Base-by-base conservation (phyloP, 140 eudicot species). In the Bidens hawaiensis region DNA sequence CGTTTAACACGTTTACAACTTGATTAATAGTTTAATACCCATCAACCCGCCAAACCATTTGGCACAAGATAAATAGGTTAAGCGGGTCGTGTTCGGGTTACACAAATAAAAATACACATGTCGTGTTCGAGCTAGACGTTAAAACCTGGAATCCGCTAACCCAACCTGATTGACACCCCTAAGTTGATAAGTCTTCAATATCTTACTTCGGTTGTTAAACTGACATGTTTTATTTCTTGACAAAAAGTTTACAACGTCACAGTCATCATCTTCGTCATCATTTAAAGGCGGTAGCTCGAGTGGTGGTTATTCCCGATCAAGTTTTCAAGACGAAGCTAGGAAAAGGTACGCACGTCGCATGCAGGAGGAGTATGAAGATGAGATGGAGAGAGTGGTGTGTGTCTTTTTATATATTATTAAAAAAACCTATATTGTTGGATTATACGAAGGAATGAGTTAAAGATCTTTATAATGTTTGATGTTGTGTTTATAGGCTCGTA, bases 301-400 rank as follows among this genome's bases (percentile, higher is more conserved):
- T 72, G 75, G 96, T n/a, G 69, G 85, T 63, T 75, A 89, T 62
- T 93, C 75, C 26, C 70, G 94, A 36, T 58, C 94, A 34, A 67
- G 75, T 78, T 88, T 82, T 70, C 85, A 79, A 62, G 96, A 88
- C 80, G 99, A 88, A 55, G 88, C 99, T 42, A 77, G 96, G 90
- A 93, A 67, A 78, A 85, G 82, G 79, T 83, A 85, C 63, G 74
- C 84, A 21, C 99, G 95, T 7, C 88, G 95, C 21, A 60, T 93
- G 95, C 99, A 79, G 72, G 96, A 93, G 73, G 96, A 88, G 70
- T 82, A 72, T 59, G 95, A 93, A 82, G 99, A 88, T 63, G 96
- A 93, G 62, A 67, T 93, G 89, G 99, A 85, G 79, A 88, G 99
- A 85, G 89, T 93, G 99, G 99, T 91, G 61, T 49, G 93, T 21